Evolutionary conservation across 1,284 basidiomycete species (phyloP).

Genomic region (Cystobasidiaceae sp.): DNA sequence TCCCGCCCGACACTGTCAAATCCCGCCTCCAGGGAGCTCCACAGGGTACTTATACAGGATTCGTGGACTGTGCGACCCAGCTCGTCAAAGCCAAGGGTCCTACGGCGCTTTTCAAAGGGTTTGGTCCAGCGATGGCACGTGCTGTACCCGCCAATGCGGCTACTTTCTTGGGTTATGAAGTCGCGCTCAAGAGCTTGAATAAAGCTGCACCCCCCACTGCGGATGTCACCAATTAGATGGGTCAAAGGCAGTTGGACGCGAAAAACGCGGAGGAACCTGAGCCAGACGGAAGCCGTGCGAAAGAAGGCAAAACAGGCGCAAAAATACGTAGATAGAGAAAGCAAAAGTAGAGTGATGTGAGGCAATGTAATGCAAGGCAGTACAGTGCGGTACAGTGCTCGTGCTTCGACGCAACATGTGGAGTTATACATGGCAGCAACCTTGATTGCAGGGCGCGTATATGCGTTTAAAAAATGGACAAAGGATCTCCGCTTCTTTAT

Average conservation of each 20-base stretch:
- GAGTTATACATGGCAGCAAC: no score
- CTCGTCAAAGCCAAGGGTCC: slow-evolving; percentile 88
- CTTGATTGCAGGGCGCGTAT: no score
- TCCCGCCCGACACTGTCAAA: slow-evolving; percentile 90
- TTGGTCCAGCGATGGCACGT: slow-evolving; percentile 82
- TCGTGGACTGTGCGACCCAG: slow-evolving; percentile 87
- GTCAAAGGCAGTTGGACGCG: background rate
- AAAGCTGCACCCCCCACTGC: slow-evolving; percentile 12
- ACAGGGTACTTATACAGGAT: slow-evolving; percentile 86
- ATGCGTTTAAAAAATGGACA: background rate
- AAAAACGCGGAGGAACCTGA: background rate
- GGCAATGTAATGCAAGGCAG: no score
- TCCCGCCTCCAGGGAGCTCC: slow-evolving; percentile 96
- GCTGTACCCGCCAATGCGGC: slow-evolving; percentile 80
- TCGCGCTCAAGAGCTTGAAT: slow-evolving; percentile 24
- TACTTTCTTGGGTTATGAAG: slow-evolving; percentile 68
- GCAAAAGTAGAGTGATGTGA: no score
- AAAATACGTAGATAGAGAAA: no score
- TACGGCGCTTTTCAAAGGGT: slow-evolving; percentile 89
- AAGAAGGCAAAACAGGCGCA: no score
- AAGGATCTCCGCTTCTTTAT: background rate
- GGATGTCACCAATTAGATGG: slow-evolving; percentile 12
- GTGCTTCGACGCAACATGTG: no score
- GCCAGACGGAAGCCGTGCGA: background rate
- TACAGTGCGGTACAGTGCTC: no score